Percentiles rank a stretch among this genome's conserved stretches.
These are phyloP conservation scores for Cornus florida DNA, from an alignment of 148 eudicot genomes.

Conservation along the genomic window DNA sequence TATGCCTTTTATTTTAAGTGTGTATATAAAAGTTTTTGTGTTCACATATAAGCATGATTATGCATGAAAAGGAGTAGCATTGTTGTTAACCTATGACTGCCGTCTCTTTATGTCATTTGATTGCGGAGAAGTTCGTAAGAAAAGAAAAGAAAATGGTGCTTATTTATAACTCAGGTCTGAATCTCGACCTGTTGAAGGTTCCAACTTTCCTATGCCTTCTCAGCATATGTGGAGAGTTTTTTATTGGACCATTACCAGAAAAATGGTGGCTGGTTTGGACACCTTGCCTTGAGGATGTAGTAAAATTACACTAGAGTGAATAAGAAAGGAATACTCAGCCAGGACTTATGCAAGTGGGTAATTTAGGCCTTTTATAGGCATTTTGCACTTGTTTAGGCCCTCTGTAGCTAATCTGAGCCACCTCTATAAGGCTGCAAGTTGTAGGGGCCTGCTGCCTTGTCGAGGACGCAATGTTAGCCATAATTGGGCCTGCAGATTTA, in stretches of 20 bases:
- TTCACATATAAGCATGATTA: not conserved
- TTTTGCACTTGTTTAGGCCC: not conserved
- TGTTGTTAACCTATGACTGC: not conserved
- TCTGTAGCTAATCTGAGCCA: not conserved
- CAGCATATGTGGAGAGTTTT: not conserved
- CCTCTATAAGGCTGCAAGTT: not conserved
- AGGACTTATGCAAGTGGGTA: not conserved
- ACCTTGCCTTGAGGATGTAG: not conserved
- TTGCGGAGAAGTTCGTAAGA: not conserved
- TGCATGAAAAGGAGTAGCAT: not conserved
- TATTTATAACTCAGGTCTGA: not conserved
- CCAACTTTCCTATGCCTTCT: not conserved
- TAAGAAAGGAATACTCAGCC: not conserved
- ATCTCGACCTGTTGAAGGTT: not conserved
- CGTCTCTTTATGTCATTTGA: not conserved
- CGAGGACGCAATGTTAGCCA: no score
- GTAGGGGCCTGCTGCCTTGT: not conserved
- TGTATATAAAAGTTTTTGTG: not conserved
- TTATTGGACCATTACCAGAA: not conserved
- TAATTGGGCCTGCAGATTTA: not conserved
- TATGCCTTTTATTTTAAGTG: slow-evolving; percentile 12
- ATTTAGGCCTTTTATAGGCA: not conserved
- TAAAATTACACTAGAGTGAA: not conserved
- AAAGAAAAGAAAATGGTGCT: not conserved
- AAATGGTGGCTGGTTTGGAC: not conserved